phyloP scores from a whole-genome alignment of 495 filamentous ascomycete species.

The Xylona heveae region DNA sequence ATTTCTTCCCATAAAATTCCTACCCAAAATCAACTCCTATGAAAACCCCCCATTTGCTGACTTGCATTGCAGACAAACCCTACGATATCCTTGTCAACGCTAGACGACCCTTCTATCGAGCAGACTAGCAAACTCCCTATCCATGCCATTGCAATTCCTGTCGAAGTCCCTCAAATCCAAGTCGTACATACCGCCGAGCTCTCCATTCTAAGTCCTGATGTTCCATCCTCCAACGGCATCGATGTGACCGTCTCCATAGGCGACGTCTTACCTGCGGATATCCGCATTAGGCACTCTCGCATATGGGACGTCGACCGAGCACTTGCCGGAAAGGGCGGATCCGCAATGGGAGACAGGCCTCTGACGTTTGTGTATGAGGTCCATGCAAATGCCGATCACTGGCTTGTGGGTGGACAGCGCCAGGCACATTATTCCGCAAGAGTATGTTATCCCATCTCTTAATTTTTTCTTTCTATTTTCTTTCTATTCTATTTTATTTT shows the following conservation, averaged over 20 bases:
- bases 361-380: slow-evolving; percentile 75
- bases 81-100: neutral
- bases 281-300: slow-evolving; percentile 57
- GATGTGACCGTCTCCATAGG: slow-evolving; percentile 26
- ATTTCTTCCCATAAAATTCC: too few species aligned
- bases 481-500: too few species aligned
- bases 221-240: slow-evolving; percentile 3
- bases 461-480: too few species aligned
- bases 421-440: slow-evolving; percentile 51
- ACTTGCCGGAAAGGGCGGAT: neutral
- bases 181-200: slow-evolving; percentile 73
- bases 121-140: neutral
- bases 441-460: slow-evolving; percentile 6
- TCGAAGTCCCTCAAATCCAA: slow-evolving; percentile 70
- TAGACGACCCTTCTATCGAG: slow-evolving; percentile 3
- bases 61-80: slow-evolving; percentile 1
- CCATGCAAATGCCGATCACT: slow-evolving; percentile 49
- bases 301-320: slow-evolving; percentile 39
- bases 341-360: slow-evolving; percentile 15
- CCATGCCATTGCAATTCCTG: slow-evolving; percentile 39
- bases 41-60: neutral
- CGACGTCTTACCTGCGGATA: slow-evolving; percentile 45
- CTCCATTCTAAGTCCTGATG: neutral
- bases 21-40: too few species aligned
- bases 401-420: slow-evolving; percentile 67